These are phyloP conservation scores for Citrus glauca DNA, from an alignment of 345 rosid genomes.

Conservation along the genomic window DNA sequence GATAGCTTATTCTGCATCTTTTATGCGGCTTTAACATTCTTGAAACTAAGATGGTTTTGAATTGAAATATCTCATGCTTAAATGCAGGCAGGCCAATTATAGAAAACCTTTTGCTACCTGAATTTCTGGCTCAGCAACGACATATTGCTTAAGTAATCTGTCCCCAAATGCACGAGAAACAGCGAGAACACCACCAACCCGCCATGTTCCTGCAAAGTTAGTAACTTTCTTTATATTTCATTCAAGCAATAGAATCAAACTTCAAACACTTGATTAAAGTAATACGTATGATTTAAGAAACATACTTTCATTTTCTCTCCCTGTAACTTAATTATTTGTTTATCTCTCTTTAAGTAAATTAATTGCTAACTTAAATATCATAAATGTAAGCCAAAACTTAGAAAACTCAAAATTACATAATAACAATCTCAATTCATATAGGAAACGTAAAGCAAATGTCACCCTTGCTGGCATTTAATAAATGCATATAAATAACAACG, in stretches of 20 bases:
- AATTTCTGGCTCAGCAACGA: conserved; percentile 70
- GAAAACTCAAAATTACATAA: not conserved
- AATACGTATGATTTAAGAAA: not conserved
- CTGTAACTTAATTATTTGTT: too few species aligned
- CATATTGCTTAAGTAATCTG: conserved; percentile 51
- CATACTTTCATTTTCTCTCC: too few species aligned
- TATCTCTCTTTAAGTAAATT: too few species aligned
- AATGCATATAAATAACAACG: not conserved
- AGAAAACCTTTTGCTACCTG: conserved; percentile 28
- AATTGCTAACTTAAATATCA: not conserved
- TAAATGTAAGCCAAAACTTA: not conserved
- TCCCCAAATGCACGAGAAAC: conserved; percentile 70
- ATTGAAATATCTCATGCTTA: not conserved
- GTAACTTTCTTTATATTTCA: not conserved
- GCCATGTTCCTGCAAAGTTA: conserved; percentile 39
- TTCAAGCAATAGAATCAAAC: conserved; percentile 4
- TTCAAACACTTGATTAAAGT: not conserved
- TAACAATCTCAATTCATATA: not conserved
- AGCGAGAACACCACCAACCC: conserved; percentile 50
- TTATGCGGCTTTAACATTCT: not conserved
- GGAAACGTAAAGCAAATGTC: not conserved
- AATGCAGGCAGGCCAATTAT: not conserved
- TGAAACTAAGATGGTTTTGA: not conserved
- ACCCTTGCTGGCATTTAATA: not conserved
- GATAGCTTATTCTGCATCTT: not conserved